Percentiles rank a stretch among this genome's conserved stretches.
phyloP scores from a whole-genome alignment of 2,329 filamentous ascomycete genomes.

The Phaeosphaeria sp. region DNA sequence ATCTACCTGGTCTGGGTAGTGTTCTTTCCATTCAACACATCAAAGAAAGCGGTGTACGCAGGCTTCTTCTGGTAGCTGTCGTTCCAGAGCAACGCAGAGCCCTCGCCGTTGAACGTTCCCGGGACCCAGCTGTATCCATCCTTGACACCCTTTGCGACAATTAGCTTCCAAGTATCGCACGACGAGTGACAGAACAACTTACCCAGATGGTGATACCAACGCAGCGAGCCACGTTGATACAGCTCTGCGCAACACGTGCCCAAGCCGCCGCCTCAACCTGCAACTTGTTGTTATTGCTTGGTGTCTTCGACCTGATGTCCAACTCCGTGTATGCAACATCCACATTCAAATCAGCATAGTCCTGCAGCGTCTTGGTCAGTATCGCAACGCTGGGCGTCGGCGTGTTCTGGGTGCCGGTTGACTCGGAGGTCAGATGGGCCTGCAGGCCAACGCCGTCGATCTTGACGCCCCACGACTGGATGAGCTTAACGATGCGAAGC shows the following conservation, averaged over 20 bases:
- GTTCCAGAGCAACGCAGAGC: conserved; percentile 42
- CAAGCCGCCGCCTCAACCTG: conserved; percentile 55
- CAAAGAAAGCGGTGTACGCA: conserved; percentile 35
- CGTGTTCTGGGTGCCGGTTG: conserved; percentile 52
- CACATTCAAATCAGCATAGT: conserved; percentile 60
- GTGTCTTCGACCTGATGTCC: conserved; percentile 60
- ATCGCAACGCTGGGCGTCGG: conserved; percentile 54
- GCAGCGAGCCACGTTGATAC: conserved; percentile 41
- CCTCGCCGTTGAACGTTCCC: conserved; percentile 42
- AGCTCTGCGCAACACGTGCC: conserved; percentile 43
- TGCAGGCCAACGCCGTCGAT: conserved; percentile 70
- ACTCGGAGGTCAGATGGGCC: conserved; percentile 60
- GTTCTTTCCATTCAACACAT: conserved; percentile 25
- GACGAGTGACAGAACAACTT: conserved; percentile 1
- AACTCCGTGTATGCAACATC: conserved; percentile 69
- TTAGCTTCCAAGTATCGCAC: conserved; percentile 1
- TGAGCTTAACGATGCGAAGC: conserved; percentile 41
- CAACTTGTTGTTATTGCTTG: conserved; percentile 50
- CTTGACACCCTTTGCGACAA: conserved; percentile 21
- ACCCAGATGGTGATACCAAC: conserved; percentile 56
- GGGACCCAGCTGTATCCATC: conserved; percentile 50
- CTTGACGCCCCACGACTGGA: conserved; percentile 49
- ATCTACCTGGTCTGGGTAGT: conserved; percentile 2
- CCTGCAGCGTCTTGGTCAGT: conserved; percentile 56
- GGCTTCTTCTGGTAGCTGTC: conserved; percentile 41